Percentiles rank a stretch among this genome's conserved stretches.
These are phyloP conservation scores for Barbatosphaeria neglecta DNA, from an alignment of 495 filamentous ascomycete species.

Conservation along the genomic window DNA sequence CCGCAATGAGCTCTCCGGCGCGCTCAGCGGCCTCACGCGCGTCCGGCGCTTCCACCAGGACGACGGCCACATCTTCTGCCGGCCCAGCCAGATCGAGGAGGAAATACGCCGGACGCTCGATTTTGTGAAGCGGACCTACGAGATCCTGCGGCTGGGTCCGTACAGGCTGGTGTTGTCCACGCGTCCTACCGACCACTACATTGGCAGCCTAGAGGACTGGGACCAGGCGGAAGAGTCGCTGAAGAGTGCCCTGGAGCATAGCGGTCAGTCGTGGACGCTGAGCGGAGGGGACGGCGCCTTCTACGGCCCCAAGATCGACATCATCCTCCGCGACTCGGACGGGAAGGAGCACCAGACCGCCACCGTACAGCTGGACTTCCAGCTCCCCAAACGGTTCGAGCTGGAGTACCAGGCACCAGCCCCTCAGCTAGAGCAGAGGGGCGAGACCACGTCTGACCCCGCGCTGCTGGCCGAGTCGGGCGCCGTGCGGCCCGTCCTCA, in stretches of 20 bases:
- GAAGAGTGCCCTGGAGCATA: conserved; percentile 53
- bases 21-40: conserved; percentile 75
- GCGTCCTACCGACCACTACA: conserved; percentile 61
- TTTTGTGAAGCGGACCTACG: conserved; percentile 71
- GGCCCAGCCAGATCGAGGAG: conserved; percentile 64
- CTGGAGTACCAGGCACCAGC: conserved; percentile 70
- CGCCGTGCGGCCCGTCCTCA: conserved; percentile 62
- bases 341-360: conserved; percentile 88
- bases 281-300: conserved; percentile 85
- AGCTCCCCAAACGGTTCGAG: conserved; percentile 73
- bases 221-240: conserved; percentile 66
- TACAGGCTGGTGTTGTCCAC: conserved; percentile 76
- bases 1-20: conserved; percentile 79
- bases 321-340: conserved; percentile 68
- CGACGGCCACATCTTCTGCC: conserved; percentile 91
- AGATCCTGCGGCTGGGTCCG: conserved; percentile 57
- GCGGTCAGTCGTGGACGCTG: conserved; percentile 53
- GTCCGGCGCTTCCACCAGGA: conserved; percentile 94
- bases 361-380: conserved; percentile 89
- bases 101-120: conserved; percentile 72
- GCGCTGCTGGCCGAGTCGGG: conserved; percentile 33
- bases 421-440: conserved; percentile 51
- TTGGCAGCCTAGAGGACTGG: conserved; percentile 74
- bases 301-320: conserved; percentile 92
- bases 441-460: conserved; percentile 31